phyloP scores from a whole-genome alignment of 2,329 filamentous ascomycete genomes.

The Penicillium capsulatum region DNA sequence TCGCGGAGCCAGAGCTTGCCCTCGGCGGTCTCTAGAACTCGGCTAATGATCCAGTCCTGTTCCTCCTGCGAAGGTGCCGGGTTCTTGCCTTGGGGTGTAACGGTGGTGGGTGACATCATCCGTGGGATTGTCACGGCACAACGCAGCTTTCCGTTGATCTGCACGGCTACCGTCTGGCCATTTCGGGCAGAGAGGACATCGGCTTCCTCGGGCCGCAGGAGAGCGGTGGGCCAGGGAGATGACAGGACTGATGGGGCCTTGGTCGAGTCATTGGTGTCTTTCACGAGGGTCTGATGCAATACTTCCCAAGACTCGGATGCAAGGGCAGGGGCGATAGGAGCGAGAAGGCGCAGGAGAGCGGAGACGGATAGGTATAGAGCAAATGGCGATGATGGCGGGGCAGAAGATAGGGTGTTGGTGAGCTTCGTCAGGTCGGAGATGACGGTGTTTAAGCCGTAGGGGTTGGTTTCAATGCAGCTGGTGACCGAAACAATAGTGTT shows the following conservation, averaged over 20 bases:
- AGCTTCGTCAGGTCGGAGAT: conserved; percentile 79
- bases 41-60: conserved; percentile 57
- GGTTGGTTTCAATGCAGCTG: conserved; percentile 62
- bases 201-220: conserved; percentile 37
- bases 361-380: conserved; percentile 46
- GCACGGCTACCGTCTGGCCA: conserved; percentile 58
- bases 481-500: conserved; percentile 64
- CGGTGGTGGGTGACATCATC: conserved; percentile 39
- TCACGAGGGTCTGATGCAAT: conserved; percentile 41
- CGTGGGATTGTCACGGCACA: conserved; percentile 63
- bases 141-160: conserved; percentile 74
- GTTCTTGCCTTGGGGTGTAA: conserved; percentile 13
- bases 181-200: conserved; percentile 49
- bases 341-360: conserved; percentile 65
- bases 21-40: conserved; percentile 59
- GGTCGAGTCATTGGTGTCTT: conserved; percentile 7
- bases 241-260: conserved; percentile 41
- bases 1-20: conserved; percentile 55
- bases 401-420: conserved; percentile 62
- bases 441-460: conserved; percentile 76
- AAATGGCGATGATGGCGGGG: conserved; percentile 39
- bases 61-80: conserved; percentile 35
- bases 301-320: conserved; percentile 75
- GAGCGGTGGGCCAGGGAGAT: conserved; percentile 54
- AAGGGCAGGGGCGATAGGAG: conserved; percentile 75